Evolutionary conservation across 805 yeast genomes (phyloP).

Genomic region (Hanseniaspora taiwanica): DNA sequence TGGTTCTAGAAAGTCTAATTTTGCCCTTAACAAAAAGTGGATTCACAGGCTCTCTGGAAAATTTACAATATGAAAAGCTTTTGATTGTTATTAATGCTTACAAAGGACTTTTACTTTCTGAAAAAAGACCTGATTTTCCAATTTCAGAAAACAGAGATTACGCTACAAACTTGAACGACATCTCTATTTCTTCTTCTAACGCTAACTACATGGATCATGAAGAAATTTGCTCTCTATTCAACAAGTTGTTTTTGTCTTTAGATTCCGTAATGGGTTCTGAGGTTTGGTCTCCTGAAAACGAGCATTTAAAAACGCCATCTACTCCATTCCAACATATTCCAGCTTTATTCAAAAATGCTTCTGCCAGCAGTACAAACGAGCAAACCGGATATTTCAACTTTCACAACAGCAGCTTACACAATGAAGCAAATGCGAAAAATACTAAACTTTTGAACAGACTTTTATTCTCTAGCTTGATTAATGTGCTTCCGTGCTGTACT

Average conservation of each 20-base stretch:
- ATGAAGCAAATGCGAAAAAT: conserved; percentile 17
- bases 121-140: conserved; percentile 68
- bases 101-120: conserved; percentile 54
- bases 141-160: conserved; percentile 23
- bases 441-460: conserved; percentile 31
- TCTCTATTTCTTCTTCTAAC: conserved; percentile 20
- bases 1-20: conserved; percentile 65
- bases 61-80: conserved; percentile 53
- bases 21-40: conserved; percentile 53
- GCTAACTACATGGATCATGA: conserved; percentile 38
- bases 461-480: conserved; percentile 55
- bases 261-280: conserved; percentile 48
- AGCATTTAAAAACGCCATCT: conserved; percentile 22
- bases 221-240: conserved; percentile 50
- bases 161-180: conserved; percentile 22
- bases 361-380: not conserved
- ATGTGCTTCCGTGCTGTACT: conserved; percentile 61
- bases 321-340: conserved; percentile 25
- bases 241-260: conserved; percentile 39
- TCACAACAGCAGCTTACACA: no score
- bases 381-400: conserved; percentile 24
- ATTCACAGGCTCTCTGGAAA: conserved; percentile 52
- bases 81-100: conserved; percentile 61
- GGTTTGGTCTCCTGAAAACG: conserved; percentile 25
- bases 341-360: conserved; percentile 6